These are phyloP conservation scores for Aureobasidium zeae DNA, from an alignment of 2,329 filamentous ascomycete species.

Conservation along the genomic window DNA sequence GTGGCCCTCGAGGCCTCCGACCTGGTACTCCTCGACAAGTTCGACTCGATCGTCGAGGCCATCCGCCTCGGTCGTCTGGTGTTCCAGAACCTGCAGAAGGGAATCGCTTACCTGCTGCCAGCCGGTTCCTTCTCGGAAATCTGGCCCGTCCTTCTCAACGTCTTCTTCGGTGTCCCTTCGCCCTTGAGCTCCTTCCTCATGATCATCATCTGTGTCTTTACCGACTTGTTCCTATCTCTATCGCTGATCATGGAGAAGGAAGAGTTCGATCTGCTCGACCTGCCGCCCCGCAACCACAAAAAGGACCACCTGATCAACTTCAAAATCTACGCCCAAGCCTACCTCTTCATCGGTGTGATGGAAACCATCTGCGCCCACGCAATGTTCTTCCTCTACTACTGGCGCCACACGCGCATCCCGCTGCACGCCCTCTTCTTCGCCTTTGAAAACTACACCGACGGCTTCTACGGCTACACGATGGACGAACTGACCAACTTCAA, in stretches of 20 bases:
- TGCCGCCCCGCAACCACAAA: conserved; percentile 43
- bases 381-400: conserved; percentile 49
- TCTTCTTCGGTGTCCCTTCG: conserved; percentile 47
- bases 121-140: conserved; percentile 49
- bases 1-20: conserved; percentile 51
- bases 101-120: conserved; percentile 39
- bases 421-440: conserved; percentile 41
- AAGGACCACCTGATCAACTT: conserved; percentile 45
- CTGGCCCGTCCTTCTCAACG: conserved; percentile 48
- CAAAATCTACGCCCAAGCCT: conserved; percentile 44
- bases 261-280: conserved; percentile 44
- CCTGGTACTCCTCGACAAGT: conserved; percentile 77
- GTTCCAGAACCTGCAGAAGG: conserved; percentile 21
- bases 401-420: conserved; percentile 40
- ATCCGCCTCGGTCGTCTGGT: conserved; percentile 62
- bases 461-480: conserved; percentile 42
- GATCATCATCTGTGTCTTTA: conserved; percentile 51
- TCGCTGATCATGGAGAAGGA: conserved; percentile 48
- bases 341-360: conserved; percentile 45
- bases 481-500: conserved; percentile 42
- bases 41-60: conserved; percentile 70
- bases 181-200: conserved; percentile 46
- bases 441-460: conserved; percentile 40
- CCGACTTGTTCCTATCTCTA: conserved; percentile 44
- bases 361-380: conserved; percentile 42